Evolutionary conservation across 2,329 filamentous ascomycete species (phyloP).

Genomic region (Beauveria pseudobassiana): DNA sequence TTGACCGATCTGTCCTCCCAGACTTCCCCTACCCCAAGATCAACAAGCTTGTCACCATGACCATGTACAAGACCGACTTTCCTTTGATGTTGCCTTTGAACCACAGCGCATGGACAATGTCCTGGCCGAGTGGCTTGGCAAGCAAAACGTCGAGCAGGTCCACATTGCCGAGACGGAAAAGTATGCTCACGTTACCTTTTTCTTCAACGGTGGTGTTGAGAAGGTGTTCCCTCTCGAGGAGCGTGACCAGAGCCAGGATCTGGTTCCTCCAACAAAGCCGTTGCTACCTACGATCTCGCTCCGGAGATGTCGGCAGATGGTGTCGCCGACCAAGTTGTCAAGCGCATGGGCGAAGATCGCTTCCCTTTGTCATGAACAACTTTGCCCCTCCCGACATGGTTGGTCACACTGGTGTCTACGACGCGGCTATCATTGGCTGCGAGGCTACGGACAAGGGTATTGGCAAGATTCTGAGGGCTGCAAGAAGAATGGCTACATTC

Average conservation of each 20-base stretch:
- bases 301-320: constrained; percentile 92
- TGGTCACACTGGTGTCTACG: constrained; percentile 94
- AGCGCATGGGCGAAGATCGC: constrained; percentile 75
- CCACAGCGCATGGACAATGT: constrained; percentile 97
- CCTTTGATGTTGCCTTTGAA: constrained; percentile 85
- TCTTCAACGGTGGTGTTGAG: constrained; percentile 98
- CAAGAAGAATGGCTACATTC: constrained; percentile 85
- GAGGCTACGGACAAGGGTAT: constrained; percentile 90
- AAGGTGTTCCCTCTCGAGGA: constrained; percentile 90
- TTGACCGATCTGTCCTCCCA: constrained; percentile 82
- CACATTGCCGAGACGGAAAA: constrained; percentile 99
- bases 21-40: constrained; percentile 94
- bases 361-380: constrained; percentile 99
- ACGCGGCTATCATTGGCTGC: constrained; percentile 80
- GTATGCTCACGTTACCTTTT: constrained; percentile 99
- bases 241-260: constrained; percentile 71
- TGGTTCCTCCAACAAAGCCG: constrained; percentile 79
- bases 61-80: constrained; percentile 93
- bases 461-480: constrained; percentile 83
- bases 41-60: constrained; percentile 85
- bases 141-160: constrained; percentile 84
- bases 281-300: constrained; percentile 89
- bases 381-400: constrained; percentile 99
- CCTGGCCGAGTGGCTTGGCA: constrained; percentile 91
- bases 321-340: constrained; percentile 82